Conservation (phyloP, 2,329 filamentous ascomycete genomes). For the Aspergillus phoenicis region DNA sequence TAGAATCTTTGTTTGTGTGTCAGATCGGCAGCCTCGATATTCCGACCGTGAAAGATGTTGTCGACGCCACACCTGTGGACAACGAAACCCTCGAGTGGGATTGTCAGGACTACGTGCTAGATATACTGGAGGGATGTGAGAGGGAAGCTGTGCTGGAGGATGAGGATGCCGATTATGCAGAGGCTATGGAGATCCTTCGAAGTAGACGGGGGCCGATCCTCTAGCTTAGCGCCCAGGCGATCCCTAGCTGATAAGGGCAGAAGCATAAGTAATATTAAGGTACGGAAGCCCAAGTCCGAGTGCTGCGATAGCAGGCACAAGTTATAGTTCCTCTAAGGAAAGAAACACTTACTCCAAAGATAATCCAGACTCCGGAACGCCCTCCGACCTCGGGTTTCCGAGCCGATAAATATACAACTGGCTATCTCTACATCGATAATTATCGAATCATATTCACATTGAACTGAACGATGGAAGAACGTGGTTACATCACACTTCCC, state of each 20-base stretch:
- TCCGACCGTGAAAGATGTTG: slow-evolving; percentile 13
- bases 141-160: slow-evolving; percentile 21
- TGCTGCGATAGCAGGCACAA: not conserved
- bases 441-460: not conserved
- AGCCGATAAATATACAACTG: not conserved
- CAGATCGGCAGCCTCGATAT: slow-evolving; percentile 17
- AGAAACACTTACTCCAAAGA: too few relatives aligned
- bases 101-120: slow-evolving; percentile 29
- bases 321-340: not conserved
- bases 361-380: not conserved
- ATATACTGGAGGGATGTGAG: slow-evolving; percentile 23
- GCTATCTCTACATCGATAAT: not conserved
- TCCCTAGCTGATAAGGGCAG: not conserved
- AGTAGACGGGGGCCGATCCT: slow-evolving; percentile 16
- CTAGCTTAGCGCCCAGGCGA: not conserved
- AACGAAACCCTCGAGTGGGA: slow-evolving; percentile 28
- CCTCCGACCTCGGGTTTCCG: not conserved
- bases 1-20: slow-evolving; percentile 17
- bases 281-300: not conserved
- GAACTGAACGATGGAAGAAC: not conserved
- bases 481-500: not conserved
- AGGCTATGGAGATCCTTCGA: slow-evolving; percentile 19
- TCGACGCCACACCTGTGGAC: slow-evolving; percentile 19
- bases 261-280: not conserved
- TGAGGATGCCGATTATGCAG: slow-evolving; percentile 21